Percentiles rank a stretch among this genome's conserved stretches.
These are phyloP conservation scores for Pseudocercospora cruenta DNA, from an alignment of 2,329 filamentous ascomycete genomes.

Conservation along the genomic window DNA sequence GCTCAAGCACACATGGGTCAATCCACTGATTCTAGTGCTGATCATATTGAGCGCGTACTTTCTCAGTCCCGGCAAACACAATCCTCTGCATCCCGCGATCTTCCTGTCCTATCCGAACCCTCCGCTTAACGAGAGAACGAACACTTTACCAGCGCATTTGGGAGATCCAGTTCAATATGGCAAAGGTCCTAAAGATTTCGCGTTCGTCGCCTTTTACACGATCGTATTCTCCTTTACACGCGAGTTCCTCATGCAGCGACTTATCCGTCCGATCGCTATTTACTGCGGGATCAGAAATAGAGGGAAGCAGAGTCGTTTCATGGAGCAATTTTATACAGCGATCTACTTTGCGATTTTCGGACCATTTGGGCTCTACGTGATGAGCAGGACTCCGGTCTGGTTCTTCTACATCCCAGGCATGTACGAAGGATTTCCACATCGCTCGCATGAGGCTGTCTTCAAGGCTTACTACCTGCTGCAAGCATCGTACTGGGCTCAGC, in stretches of 20 bases:
- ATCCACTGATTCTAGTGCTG: slow-evolving; percentile 69
- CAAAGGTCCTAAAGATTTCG: slow-evolving; percentile 84
- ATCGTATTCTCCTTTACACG: slow-evolving; percentile 89
- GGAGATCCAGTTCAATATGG: slow-evolving; percentile 67
- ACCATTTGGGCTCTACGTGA: slow-evolving; percentile 84
- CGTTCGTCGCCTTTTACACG: slow-evolving; percentile 87
- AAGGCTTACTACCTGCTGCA: slow-evolving; percentile 97
- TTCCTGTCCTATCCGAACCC: slow-evolving; percentile 83
- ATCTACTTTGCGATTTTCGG: slow-evolving; percentile 85
- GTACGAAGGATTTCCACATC: slow-evolving; percentile 87
- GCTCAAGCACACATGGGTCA: slow-evolving; percentile 62
- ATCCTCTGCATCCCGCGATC: slow-evolving; percentile 78
- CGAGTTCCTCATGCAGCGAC: slow-evolving; percentile 92
- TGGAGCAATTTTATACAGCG: slow-evolving; percentile 95
- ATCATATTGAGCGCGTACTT: slow-evolving; percentile 70
- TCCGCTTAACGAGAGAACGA: slow-evolving; percentile 37
- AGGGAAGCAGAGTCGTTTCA: slow-evolving; percentile 85
- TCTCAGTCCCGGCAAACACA: slow-evolving; percentile 74
- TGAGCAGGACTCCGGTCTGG: slow-evolving; percentile 89
- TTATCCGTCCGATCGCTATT: slow-evolving; percentile 76
- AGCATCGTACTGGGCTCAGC: slow-evolving; percentile 93
- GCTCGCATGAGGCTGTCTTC: slow-evolving; percentile 76
- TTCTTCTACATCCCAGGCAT: slow-evolving; percentile 91
- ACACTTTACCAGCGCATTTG: slow-evolving; percentile 51
- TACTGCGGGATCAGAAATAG: slow-evolving; percentile 69